Conservation (phyloP, 2,329 filamentous ascomycete species). For the Graphilbum fragrans region DNA sequence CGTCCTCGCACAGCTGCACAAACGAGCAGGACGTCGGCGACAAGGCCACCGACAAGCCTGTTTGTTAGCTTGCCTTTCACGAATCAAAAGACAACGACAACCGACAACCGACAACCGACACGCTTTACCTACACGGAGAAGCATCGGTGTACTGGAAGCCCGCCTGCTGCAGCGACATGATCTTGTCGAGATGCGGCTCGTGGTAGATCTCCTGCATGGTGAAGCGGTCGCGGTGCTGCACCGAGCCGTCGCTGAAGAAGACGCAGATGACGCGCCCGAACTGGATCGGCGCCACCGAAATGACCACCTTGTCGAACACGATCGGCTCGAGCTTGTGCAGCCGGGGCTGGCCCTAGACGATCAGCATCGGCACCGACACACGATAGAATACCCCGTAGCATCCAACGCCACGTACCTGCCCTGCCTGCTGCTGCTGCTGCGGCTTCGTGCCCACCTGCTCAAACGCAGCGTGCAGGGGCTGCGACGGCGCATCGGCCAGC, state of each 20-base stretch:
- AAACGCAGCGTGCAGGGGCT: conserved; percentile 61
- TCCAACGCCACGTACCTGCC: conserved; percentile 3
- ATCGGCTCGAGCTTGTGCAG: conserved; percentile 58
- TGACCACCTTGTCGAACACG: conserved; percentile 54
- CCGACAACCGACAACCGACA: too few relatives aligned
- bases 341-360: conserved; percentile 17
- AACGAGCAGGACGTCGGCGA: conserved; percentile 50
- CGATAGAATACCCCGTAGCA: too few relatives aligned
- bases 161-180: conserved; percentile 61
- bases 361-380: too few relatives aligned
- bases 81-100: too few relatives aligned
- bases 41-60: conserved; percentile 46
- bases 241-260: conserved; percentile 65
- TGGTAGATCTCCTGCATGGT: conserved; percentile 58
- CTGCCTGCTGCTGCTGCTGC: neutral
- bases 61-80: too few relatives aligned
- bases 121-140: conserved; percentile 20
- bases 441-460: conserved; percentile 51
- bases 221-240: conserved; percentile 67
- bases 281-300: conserved; percentile 56
- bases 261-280: conserved; percentile 62
- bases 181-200: conserved; percentile 49
- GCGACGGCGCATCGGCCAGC: conserved; percentile 45
- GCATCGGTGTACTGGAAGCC: conserved; percentile 62
- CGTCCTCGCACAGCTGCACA: conserved; percentile 45